Conservation (phyloP, 495 filamentous ascomycete species). For the Penicillium argentinense region DNA sequence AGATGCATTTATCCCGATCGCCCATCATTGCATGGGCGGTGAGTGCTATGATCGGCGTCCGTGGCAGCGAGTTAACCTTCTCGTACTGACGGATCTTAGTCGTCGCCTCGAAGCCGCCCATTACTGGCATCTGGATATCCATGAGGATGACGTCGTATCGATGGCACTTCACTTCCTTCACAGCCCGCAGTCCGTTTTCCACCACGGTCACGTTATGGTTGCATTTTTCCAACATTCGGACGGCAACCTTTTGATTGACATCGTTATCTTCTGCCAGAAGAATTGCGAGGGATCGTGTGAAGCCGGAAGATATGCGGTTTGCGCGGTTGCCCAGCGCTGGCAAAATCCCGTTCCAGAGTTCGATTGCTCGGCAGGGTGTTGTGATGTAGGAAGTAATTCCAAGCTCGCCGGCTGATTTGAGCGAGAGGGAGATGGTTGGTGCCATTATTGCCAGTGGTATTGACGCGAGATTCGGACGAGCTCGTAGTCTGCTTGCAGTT, state of each 20-base stretch:
- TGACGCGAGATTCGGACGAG: constrained; percentile 80
- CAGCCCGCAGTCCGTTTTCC: constrained; percentile 74
- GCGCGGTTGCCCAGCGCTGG: constrained; percentile 87
- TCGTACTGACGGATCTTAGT: constrained; percentile 67
- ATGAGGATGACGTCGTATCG: constrained; percentile 76
- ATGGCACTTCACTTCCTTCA: constrained; percentile 59
- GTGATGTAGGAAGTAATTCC: constrained; percentile 96
- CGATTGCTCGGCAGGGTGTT: constrained; percentile 83
- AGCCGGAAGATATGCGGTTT: constrained; percentile 76
- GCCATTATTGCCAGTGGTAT: constrained; percentile 86
- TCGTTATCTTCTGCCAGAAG: constrained; percentile 82
- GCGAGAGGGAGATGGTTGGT: constrained; percentile 76
- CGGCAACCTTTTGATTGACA: constrained; percentile 77
- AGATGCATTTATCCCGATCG: constrained; percentile 73
- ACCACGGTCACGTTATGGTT: constrained; percentile 70
- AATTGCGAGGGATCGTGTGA: constrained; percentile 86
- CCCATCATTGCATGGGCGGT: constrained; percentile 81
- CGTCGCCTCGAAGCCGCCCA: constrained; percentile 77
- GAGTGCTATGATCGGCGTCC: constrained; percentile 76
- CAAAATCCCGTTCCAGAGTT: constrained; percentile 90
- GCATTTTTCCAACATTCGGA: constrained; percentile 70
- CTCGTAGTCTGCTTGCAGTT: constrained; percentile 74
- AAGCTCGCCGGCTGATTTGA: constrained; percentile 87
- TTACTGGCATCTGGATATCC: constrained; percentile 84
- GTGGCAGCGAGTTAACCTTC: constrained; percentile 40